Conservation (phyloP, 345 rosid species). For the Hypericum androsaemum region DNA sequence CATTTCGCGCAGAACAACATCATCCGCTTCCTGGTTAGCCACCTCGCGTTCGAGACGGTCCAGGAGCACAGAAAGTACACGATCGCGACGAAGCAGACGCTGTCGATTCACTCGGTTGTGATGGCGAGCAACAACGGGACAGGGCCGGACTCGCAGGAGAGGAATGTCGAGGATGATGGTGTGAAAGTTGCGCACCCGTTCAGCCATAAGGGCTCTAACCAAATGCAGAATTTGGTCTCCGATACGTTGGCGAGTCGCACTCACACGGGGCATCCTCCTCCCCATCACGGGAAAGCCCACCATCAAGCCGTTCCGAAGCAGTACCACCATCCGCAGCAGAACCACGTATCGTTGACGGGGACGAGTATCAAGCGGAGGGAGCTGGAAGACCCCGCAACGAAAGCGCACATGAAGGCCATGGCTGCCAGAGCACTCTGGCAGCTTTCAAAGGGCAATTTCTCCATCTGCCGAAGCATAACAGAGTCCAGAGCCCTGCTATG, state of each 20-base stretch:
- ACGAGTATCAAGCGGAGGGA: conserved; percentile 27
- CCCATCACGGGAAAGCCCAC: conserved; percentile 2
- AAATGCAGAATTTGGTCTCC: conserved; percentile 14
- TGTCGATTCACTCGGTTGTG: conserved; percentile 21
- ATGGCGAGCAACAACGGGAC: conserved; percentile 13
- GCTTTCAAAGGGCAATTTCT: conserved; percentile 12
- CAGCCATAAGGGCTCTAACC: conserved; percentile 8
- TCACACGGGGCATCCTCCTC: neutral
- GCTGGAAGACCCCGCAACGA: conserved; percentile 19
- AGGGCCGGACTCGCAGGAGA: neutral
- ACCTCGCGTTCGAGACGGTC: conserved; percentile 25
- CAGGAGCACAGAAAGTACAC: conserved; percentile 23
- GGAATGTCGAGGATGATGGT: conserved; percentile 10
- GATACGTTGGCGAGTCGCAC: conserved; percentile 6
- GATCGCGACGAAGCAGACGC: conserved; percentile 17
- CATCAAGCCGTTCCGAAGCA: conserved; percentile 2
- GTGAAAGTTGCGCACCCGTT: conserved; percentile 13
- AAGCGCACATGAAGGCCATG: conserved; percentile 28
- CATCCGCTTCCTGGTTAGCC: conserved; percentile 21
- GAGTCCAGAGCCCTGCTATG: conserved; percentile 24
- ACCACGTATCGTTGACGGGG: conserved; percentile 13
- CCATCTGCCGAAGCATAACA: conserved; percentile 17
- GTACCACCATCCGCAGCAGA: neutral
- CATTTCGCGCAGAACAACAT: conserved; percentile 24
- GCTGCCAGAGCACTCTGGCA: conserved; percentile 27